Conservation (phyloP, 305 asterid species). For the Solanum hybrid region DNA sequence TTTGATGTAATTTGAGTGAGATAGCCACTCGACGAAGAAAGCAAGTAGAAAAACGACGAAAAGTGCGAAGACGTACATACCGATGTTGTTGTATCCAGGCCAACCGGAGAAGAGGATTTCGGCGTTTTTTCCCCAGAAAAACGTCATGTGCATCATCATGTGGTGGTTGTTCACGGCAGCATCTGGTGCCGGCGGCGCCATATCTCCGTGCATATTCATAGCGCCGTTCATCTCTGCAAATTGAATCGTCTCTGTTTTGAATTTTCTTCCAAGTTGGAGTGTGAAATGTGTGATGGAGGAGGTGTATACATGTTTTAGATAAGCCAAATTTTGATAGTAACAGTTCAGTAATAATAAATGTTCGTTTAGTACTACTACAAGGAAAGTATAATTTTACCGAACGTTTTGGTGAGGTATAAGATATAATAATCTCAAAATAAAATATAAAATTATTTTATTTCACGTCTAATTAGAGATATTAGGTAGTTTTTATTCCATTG, state of each 20-base stretch:
- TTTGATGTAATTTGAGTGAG: constrained; percentile 10
- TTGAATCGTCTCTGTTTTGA: not conserved
- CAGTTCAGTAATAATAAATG: not conserved
- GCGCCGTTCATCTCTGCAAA: not conserved
- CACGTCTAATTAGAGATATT: no score
- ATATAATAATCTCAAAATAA: not conserved
- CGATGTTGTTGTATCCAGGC: constrained; percentile 45
- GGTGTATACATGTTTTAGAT: not conserved
- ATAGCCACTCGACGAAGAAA: not conserved
- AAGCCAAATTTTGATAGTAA: not conserved
- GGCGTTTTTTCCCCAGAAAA: constrained; percentile 58
- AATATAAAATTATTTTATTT: no score
- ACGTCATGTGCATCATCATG: constrained; percentile 64
- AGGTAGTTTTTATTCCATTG: no score
- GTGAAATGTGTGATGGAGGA: not conserved
- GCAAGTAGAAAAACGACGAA: not conserved
- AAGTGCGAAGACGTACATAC: constrained; percentile 9
- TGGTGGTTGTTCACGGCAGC: constrained; percentile 9
- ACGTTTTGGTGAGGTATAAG: rapidly evolving
- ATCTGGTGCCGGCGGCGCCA: not conserved
- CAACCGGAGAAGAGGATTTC: constrained; percentile 55
- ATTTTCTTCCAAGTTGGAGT: not conserved
- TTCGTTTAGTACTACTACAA: not conserved
- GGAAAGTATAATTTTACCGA: not conserved
- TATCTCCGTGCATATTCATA: not conserved